Conservation (phyloP, 495 filamentous ascomycete genomes). For the Xylaria intraflava region DNA sequence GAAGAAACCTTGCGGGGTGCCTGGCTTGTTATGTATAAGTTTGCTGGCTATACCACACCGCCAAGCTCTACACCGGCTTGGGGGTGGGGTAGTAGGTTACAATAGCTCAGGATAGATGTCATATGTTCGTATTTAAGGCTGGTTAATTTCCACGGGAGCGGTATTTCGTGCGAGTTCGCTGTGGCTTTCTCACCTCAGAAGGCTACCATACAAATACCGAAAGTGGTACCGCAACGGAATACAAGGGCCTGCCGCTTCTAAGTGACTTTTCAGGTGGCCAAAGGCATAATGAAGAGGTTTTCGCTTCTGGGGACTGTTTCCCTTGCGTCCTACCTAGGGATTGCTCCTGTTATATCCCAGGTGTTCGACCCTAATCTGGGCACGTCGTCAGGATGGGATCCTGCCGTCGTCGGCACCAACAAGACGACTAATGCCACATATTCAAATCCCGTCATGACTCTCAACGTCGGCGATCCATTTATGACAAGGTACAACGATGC, state of each 20-base stretch:
- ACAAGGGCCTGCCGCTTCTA: neutral
- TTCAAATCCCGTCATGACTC: conserved; percentile 30
- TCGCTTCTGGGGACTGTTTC: conserved; percentile 3
- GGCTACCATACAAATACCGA: neutral
- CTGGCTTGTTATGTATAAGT: neutral
- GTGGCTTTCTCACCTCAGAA: neutral
- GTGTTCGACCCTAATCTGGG: conserved; percentile 24
- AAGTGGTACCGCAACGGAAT: neutral
- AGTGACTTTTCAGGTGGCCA: neutral
- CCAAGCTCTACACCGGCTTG: no score
- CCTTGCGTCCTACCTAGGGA: conserved; percentile 10
- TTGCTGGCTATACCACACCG: neutral
- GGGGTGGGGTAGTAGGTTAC: no score
- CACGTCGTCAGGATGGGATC: conserved; percentile 18
- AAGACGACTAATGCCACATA: conserved; percentile 29
- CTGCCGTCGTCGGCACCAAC: conserved; percentile 21
- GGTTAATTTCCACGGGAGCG: neutral
- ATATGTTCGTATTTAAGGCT: no score
- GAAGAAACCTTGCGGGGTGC: neutral
- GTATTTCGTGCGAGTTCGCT: neutral
- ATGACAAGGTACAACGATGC: conserved; percentile 20
- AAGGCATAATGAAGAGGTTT: conserved; percentile 18
- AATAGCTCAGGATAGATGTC: no score
- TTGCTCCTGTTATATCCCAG: conserved; percentile 13
- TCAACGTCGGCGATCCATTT: conserved; percentile 24